Base-by-base conservation (phyloP, 192 early-diverging fungal species). In the Coemansia sp. region DNA sequence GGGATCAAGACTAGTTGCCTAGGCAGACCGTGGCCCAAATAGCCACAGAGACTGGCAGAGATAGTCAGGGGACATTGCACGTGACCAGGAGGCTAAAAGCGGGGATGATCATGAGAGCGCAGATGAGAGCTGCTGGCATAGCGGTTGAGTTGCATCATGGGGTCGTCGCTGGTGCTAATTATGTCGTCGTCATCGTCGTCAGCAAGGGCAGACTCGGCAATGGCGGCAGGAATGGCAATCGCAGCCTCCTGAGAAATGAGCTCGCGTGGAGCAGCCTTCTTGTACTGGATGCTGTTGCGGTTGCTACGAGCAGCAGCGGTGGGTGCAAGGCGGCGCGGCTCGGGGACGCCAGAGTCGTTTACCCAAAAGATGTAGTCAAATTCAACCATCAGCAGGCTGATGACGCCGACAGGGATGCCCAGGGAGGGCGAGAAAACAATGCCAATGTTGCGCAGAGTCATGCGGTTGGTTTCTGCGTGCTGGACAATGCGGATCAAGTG, bases 401-500 rank as follows among this genome's bases (percentile, higher is more conserved):
- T 96, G n/a, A 98, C 86, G 6, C 92, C 85, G 13, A 89, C 92
- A 1, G 94, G 94, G 52, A 98, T 91, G 18, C 91, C 89, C 2
- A 98, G 79, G 5, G 95, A 96, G 15, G 94, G 94, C 28, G 92
- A 88, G 60, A 97, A 97, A 5, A 98, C 94, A 53, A 97, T 98
- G 45, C 92, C 90, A 36, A 98, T 84, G 81, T 97, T 97, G 19
- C 90, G 86, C 48, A 94, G 81, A 6, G 89, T 96, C 96, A 98
- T 98, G 68, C 87, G 89, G 80, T 98, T 98, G 21, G 84, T 74
- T 30, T 87, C 85, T 10, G 86, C 80, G 47, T 86, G 81, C 53
- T 89, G 87, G 16, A 97, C 95, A 41, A 98, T 86, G 37, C 89
- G 76, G 49, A 95, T 87, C 50, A 98, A 83, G 57, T 98, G 96